Evolutionary conservation across 2,329 filamentous ascomycete species (phyloP).

Genomic region (Pseudopithomyces chartarum): DNA sequence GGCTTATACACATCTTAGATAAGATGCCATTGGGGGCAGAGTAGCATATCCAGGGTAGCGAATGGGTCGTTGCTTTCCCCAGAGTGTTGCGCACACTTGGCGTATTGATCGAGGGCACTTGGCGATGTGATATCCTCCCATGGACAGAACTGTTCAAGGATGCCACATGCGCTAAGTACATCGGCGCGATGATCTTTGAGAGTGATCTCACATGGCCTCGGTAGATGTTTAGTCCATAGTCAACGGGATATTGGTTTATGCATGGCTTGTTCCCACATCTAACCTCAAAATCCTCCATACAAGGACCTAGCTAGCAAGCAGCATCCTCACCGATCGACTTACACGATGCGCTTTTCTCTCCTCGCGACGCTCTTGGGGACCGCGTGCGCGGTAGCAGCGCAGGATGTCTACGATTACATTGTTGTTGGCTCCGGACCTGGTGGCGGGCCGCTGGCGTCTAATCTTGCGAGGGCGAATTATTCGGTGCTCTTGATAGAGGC

Average conservation of each 20-base stretch:
- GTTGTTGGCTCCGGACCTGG: slow-evolving; percentile 58
- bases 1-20: not conserved
- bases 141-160: not conserved
- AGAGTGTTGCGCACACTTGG: not conserved
- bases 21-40: not conserved
- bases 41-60: not conserved
- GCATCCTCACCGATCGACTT: not conserved
- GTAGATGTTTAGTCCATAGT: not conserved
- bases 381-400: slow-evolving; percentile 8
- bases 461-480: slow-evolving; percentile 62
- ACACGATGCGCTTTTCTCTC: slow-evolving; percentile 20
- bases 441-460: slow-evolving; percentile 46
- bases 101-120: not conserved
- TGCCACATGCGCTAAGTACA: not conserved
- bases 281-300: not conserved
- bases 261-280: not conserved
- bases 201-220: not conserved
- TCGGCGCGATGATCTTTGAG: not conserved
- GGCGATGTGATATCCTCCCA: not conserved
- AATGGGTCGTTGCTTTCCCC: not conserved
- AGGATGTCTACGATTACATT: slow-evolving; percentile 61
- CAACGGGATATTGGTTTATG: not conserved
- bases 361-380: slow-evolving; percentile 14
- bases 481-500: slow-evolving; percentile 63
- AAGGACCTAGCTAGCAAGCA: too few relatives aligned